A percentile compares a stretch with the other conserved stretches of the same genome.
These are phyloP conservation scores for Omphalea diandra DNA, from an alignment of 441 rosid species.

Conservation along the genomic window DNA sequence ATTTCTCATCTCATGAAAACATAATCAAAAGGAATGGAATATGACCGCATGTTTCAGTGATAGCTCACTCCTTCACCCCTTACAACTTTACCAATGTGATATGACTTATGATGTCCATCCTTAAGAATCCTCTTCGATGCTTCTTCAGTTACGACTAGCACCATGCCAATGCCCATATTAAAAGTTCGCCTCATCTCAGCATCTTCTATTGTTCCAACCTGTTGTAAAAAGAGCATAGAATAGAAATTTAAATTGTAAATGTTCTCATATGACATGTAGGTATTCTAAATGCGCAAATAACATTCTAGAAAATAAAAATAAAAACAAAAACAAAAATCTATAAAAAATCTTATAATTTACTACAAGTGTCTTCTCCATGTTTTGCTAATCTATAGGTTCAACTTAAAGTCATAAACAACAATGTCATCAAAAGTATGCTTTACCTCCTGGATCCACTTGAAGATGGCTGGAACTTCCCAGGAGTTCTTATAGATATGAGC, in stretches of 20 bases:
- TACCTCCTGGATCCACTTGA: conserved; percentile 95
- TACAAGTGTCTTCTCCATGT: background rate
- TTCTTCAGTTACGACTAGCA: conserved; percentile 59
- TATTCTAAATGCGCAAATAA: background rate
- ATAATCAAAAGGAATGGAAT: background rate
- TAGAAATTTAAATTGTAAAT: background rate
- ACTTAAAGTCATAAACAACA: background rate
- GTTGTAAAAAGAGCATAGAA: conserved; percentile 1
- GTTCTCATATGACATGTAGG: background rate
- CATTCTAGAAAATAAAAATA: background rate
- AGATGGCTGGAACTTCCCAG: conserved; percentile 70
- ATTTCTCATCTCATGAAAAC: background rate
- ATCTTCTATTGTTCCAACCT: conserved; percentile 78
- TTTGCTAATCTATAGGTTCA: background rate
- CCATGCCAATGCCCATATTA: conserved; percentile 95
- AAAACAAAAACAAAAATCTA: background rate
- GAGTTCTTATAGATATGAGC: conserved; percentile 59
- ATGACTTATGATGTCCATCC: conserved; percentile 43
- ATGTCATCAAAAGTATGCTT: background rate
- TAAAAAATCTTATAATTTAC: background rate
- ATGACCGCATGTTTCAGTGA: conserved; percentile 19
- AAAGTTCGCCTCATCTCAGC: conserved; percentile 89
- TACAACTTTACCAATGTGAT: conserved; percentile 71
- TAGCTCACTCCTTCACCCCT: conserved; percentile 67
- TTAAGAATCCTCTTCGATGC: conserved; percentile 56